Evolutionary conservation across 140 eudicot species (phyloP).

Genomic region (Ambrosia hybrid): DNA sequence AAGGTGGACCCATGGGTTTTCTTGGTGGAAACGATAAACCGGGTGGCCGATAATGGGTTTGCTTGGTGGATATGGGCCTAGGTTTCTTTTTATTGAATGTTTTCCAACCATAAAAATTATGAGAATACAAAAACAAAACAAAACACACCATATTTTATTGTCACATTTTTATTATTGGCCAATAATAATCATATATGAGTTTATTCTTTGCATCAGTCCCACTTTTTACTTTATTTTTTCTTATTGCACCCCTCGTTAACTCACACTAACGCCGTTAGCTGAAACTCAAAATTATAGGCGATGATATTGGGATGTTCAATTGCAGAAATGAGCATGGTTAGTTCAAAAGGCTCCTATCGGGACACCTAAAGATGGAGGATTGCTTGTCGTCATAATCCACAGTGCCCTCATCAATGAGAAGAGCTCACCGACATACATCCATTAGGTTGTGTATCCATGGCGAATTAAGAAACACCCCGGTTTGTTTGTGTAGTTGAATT

Average conservation of each 20-base stretch:
- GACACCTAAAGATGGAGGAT: background rate
- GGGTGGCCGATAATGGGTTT: slow-evolving; percentile 22
- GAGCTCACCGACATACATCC: background rate
- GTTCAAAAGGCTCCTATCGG: background rate
- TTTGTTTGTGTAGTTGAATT: background rate
- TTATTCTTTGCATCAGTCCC: no score
- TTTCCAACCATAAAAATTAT: slow-evolving; percentile 18
- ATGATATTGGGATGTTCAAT: no score
- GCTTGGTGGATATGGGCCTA: slow-evolving; percentile 24
- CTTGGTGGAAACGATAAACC: slow-evolving; percentile 17
- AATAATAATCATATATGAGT: no score
- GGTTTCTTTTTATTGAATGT: background rate
- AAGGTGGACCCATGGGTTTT: slow-evolving; percentile 25
- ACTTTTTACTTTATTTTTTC: no score
- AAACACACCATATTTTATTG: no score
- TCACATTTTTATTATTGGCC: no score
- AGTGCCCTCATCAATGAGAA: background rate
- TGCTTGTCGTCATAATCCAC: background rate
- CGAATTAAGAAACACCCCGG: background rate
- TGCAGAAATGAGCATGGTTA: background rate
- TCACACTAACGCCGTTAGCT: no score
- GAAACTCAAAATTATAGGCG: no score
- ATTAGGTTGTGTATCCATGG: background rate
- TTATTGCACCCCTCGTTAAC: no score
- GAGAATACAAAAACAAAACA: background rate